These are phyloP conservation scores for Fusarium siculi DNA, from an alignment of 2,329 filamentous ascomycete genomes.

Conservation along the genomic window DNA sequence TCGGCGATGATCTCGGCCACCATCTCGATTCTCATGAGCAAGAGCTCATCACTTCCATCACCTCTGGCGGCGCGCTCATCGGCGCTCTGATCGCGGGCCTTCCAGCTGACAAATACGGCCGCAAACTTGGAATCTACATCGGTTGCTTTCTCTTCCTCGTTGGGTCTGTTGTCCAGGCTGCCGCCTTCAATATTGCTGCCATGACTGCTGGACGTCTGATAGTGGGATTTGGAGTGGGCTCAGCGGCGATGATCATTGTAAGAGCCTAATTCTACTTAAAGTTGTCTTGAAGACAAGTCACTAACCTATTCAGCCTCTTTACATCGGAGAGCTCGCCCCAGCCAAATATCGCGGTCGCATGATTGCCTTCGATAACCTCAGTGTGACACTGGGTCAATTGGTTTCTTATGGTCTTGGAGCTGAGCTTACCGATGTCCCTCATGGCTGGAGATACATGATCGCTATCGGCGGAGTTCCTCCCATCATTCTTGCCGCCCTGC, in stretches of 20 bases:
- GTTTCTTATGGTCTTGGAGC: conserved; percentile 56
- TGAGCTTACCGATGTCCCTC: conserved; percentile 51
- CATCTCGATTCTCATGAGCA: conserved; percentile 55
- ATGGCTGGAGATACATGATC: conserved; percentile 62
- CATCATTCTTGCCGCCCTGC: conserved; percentile 54
- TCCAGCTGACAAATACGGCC: conserved; percentile 42
- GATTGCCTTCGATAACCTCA: conserved; percentile 61
- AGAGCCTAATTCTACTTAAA: accelerated
- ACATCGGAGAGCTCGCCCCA: conserved; percentile 62
- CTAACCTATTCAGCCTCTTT: conserved; percentile 41
- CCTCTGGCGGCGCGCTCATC: conserved; percentile 51
- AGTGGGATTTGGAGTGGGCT: conserved; percentile 60
- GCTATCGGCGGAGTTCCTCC: conserved; percentile 58
- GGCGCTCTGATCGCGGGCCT: conserved; percentile 43
- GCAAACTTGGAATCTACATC: conserved; percentile 45
- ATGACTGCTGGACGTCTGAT: conserved; percentile 52
- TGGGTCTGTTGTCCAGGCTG: conserved; percentile 43
- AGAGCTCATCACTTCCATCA: conserved; percentile 63
- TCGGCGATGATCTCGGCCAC: conserved; percentile 49
- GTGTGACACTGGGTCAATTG: conserved; percentile 55
- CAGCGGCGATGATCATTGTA: conserved; percentile 57
- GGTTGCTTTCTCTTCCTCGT: conserved; percentile 42
- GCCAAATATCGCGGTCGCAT: conserved; percentile 61
- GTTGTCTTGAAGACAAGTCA: too few relatives aligned
- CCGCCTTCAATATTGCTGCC: conserved; percentile 39